A percentile compares a stretch with the other conserved stretches of the same genome.
Conservation (phyloP, 1,284 basidiomycete species). For the Phlebopus sp. region DNA sequence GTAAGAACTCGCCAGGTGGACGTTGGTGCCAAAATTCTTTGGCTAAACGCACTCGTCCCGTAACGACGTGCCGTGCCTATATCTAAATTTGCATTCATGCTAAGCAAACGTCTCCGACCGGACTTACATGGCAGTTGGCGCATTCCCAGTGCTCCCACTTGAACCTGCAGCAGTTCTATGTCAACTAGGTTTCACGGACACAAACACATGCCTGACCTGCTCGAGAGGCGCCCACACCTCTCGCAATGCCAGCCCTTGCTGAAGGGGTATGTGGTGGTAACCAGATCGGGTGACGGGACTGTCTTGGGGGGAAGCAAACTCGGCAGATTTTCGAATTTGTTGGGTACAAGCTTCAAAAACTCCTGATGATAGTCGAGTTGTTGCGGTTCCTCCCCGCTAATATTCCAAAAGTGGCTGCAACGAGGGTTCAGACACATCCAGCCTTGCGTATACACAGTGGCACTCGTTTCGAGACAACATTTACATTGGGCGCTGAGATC, state of each 20-base stretch:
- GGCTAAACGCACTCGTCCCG: slow-evolving; percentile 25
- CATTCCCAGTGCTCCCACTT: slow-evolving; percentile 77
- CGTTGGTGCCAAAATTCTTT: slow-evolving; percentile 44
- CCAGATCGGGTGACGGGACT: slow-evolving; percentile 25
- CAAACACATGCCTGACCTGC: slow-evolving; percentile 45
- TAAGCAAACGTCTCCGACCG: neutral
- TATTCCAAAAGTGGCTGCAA: slow-evolving; percentile 56
- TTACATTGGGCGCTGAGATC: slow-evolving; percentile 23
- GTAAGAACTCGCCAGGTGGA: slow-evolving; percentile 24
- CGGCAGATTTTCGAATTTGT: slow-evolving; percentile 26
- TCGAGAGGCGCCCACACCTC: slow-evolving; percentile 66
- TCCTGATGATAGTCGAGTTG: slow-evolving; percentile 43
- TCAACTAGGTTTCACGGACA: slow-evolving; percentile 5
- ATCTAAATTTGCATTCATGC: slow-evolving; percentile 1
- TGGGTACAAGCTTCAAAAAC: slow-evolving; percentile 42
- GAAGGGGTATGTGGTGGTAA: slow-evolving; percentile 51
- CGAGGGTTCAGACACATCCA: slow-evolving; percentile 63
- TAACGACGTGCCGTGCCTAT: slow-evolving; percentile 16
- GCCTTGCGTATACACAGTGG: slow-evolving; percentile 49
- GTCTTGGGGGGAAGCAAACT: slow-evolving; percentile 33
- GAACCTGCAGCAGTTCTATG: slow-evolving; percentile 39
- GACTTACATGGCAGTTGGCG: slow-evolving; percentile 40
- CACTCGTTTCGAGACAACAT: slow-evolving; percentile 42
- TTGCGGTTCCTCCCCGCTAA: slow-evolving; percentile 29
- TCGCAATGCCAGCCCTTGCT: slow-evolving; percentile 69